A percentile compares a stretch with the other conserved stretches of the same genome.
Evolutionary conservation across 1,284 basidiomycete species (phyloP).

Genomic region (Cronartium quercuum): DNA sequence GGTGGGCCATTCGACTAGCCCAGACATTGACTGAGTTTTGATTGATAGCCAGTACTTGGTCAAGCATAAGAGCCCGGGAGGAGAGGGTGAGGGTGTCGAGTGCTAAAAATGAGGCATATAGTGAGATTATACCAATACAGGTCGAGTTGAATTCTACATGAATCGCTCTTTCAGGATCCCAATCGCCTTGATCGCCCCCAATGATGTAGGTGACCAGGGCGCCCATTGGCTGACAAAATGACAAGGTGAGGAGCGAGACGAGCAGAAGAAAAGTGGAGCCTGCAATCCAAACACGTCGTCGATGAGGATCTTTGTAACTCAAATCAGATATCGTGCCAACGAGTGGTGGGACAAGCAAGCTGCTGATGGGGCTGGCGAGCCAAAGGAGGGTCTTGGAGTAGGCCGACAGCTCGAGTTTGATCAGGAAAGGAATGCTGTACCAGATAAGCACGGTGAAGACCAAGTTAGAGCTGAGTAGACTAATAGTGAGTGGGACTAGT

Average conservation of each 20-base stretch:
- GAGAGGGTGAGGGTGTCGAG: slow-evolving; percentile 3
- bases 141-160: background rate
- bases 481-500: background rate
- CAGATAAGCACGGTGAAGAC: slow-evolving; percentile 8
- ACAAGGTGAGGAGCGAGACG: slow-evolving; percentile 8
- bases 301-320: background rate
- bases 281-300: background rate
- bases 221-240: slow-evolving; percentile 17
- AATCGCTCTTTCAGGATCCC: slow-evolving; percentile 5
- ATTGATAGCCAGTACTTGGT: slow-evolving; percentile 2
- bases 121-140: slow-evolving; percentile 4
- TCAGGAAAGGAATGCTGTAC: slow-evolving; percentile 16
- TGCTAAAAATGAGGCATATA: slow-evolving; percentile 9
- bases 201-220: background rate
- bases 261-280: background rate
- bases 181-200: slow-evolving; percentile 13
- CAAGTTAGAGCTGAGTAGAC: slow-evolving; percentile 4
- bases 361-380: slow-evolving; percentile 3
- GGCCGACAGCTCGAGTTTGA: slow-evolving; percentile 5
- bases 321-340: slow-evolving; percentile 7
- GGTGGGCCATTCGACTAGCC: background rate
- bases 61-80: slow-evolving; percentile 5
- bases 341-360: slow-evolving; percentile 8
- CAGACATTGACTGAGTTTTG: slow-evolving; percentile 10
- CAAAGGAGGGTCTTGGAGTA: background rate